Base-by-base conservation (phyloP, 768 basidiomycete genomes). In the Myochromella boudieri region DNA sequence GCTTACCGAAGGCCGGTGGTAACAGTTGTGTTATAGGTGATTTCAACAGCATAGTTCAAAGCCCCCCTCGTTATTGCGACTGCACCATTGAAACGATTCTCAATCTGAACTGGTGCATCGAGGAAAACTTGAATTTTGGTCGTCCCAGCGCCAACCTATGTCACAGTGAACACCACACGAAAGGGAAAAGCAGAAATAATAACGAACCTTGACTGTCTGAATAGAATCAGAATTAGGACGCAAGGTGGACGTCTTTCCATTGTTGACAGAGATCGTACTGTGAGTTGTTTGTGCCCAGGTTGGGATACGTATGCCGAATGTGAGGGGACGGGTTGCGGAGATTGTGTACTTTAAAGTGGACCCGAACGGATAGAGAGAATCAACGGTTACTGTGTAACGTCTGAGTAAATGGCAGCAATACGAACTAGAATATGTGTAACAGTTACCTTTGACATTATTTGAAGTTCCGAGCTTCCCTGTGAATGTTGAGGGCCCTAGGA, bases 311-410 rank as follows among this genome's bases (percentile, higher is more conserved):
- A 74, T 63, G 25, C 67, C 68, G 57, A 71, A 70, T 0, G 60
- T 52, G 46, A 74, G 68, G 3, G 65, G 40, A 15, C 55, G 57
- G 2, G 60, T 49, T 1, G 70, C 63, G 0, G 63, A 62, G 29
- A 72, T 60, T 7, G 64, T 62, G 47, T 73, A 72, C 4, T 58
- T 62, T 50, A 73, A 56, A 4, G 62, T 58, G n/a, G 64, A 57
- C 2, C 68, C 66, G 44, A 73, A 73, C 0, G 70, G 70, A 51
- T 74, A 74, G 11, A 72, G 56, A 0, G 70, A 67, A 37, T 69
- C 65, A 14, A 68, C 70, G 3, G 53, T 48, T 24, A 72, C 69
- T 71, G n/a, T 17, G 38, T 17, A 24, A 8, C 6, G 28, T 11
- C 12, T 18, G 15, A 25, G 9, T 39, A 47, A 38, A 27, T 14